Base-by-base conservation (phyloP, 2,329 filamentous ascomycete species). In the Dactylellina leptospora region DNA sequence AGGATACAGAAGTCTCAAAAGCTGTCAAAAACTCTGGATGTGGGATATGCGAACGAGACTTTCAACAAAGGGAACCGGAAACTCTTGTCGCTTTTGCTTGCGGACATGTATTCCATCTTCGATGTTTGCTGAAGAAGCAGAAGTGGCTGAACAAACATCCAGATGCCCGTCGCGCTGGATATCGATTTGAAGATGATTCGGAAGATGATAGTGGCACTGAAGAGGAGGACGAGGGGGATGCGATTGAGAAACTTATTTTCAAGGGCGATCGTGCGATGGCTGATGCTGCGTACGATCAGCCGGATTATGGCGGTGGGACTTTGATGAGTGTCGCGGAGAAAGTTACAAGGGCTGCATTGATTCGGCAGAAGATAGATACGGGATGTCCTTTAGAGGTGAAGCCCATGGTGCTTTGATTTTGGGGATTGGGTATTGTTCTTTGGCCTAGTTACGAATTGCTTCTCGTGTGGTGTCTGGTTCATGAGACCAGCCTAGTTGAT, bases 81-180 rank as follows among this genome's bases (percentile, higher is more conserved):
- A 90, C 89, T 0, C 82, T 96, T 1, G 85, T 93, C 4, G 91
- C 90, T 2, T 95, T 93, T 78, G 87, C 88, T 0, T 96, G 91
- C 77, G 89, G 90, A 0, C 91, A 95, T 78, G 87, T 92, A 23
- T 95, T 90, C 78, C 91, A 96, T 76, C 83, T 93, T 1, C 83
- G 85, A 2, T 92, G 93, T 77, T 81, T 95, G 16, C 79, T 93
- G 10, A 77, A 68, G 36, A 63, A 63, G 23, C 61, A 68, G 75
- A 79, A 44, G 76, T 78, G 63, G 76, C 81, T 13, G 77, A 77
- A 13, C 30, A 63, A 62, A 33, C 47, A 62, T 18, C 72, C 59
- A 1, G 23, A 58, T 16, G 58, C 58, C 8, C 44, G 47, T 9
- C 54, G 42, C n/a, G 42, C 51, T 22, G 61, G 62, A 16, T 73